Conservation (phyloP, 768 basidiomycete genomes). For the Russula compacta region DNA sequence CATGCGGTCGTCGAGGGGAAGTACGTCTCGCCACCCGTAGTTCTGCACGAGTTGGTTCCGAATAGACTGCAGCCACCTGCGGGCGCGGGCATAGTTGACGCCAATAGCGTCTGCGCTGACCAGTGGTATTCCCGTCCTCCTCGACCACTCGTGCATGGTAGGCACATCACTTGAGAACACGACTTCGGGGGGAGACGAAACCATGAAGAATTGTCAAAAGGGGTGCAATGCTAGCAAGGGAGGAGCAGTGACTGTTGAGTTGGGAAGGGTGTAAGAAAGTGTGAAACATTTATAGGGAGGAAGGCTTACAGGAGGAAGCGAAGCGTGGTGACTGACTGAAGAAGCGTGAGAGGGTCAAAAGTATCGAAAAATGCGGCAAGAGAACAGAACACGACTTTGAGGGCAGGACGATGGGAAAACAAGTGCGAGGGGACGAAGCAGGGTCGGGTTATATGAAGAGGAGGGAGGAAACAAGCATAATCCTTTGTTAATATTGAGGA, state of each 20-base stretch:
- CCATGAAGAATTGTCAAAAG: conserved; percentile 21
- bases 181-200: conserved; percentile 41
- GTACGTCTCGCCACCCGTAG: conserved; percentile 59
- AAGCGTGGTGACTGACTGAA: conserved; percentile 13
- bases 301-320: conserved; percentile 14
- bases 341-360: conserved; percentile 11
- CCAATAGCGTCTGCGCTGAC: conserved; percentile 78
- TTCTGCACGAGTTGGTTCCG: conserved; percentile 55
- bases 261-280: conserved; percentile 5
- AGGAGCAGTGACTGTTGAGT: conserved; percentile 5
- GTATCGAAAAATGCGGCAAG: neutral
- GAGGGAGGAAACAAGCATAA: conserved; percentile 25
- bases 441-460: conserved; percentile 20
- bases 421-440: conserved; percentile 12
- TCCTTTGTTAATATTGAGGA: conserved; percentile 37
- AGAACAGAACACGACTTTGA: conserved; percentile 12
- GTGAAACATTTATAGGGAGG: conserved; percentile 15
- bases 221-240: conserved; percentile 17
- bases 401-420: conserved; percentile 14
- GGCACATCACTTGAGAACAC: conserved; percentile 72
- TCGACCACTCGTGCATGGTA: conserved; percentile 79
- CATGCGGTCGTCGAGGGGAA: conserved; percentile 55
- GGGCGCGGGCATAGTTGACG: conserved; percentile 70
- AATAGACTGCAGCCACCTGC: conserved; percentile 62
- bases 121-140: conserved; percentile 68